phyloP scores from a whole-genome alignment of 2,329 filamentous ascomycete genomes.

The Aspergillus vadensis region DNA sequence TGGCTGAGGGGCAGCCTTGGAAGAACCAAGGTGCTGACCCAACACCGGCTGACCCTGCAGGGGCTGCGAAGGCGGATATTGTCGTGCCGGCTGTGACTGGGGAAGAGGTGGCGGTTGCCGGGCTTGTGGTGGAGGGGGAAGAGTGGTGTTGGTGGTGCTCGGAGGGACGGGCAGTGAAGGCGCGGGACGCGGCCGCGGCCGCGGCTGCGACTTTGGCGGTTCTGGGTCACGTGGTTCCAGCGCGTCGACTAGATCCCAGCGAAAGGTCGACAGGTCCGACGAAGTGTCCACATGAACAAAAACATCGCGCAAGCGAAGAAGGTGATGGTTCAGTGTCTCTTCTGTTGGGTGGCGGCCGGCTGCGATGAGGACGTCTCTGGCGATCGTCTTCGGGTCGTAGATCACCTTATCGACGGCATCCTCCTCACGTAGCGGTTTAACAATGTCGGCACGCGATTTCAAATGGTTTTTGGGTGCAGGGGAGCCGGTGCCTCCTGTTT shows the following conservation, averaged over 20 bases:
- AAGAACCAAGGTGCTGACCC: not conserved
- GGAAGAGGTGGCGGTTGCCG: conserved; percentile 1
- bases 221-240: conserved; percentile 16
- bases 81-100: not conserved
- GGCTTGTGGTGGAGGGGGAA: not conserved
- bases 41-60: not conserved
- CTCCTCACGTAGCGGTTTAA: conserved; percentile 46
- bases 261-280: conserved; percentile 59
- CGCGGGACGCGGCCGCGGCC: conserved; percentile 11
- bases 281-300: conserved; percentile 47
- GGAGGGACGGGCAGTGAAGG: not conserved
- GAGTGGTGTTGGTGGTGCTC: conserved; percentile 6
- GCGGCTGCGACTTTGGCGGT: not conserved
- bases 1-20: not conserved
- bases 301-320: conserved; percentile 50
- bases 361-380: conserved; percentile 63
- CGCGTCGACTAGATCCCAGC: conserved; percentile 62
- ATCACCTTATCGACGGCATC: conserved; percentile 48
- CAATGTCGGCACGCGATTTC: conserved; percentile 39
- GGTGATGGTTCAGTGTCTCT: conserved; percentile 60
- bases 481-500: not conserved
- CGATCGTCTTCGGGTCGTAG: conserved; percentile 65
- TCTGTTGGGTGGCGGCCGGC: conserved; percentile 63
- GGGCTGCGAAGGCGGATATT: not conserved
- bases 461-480: conserved; percentile 23